phyloP scores from a whole-genome alignment of 2,329 filamentous ascomycete species.

The Ascochyta koolunga region DNA sequence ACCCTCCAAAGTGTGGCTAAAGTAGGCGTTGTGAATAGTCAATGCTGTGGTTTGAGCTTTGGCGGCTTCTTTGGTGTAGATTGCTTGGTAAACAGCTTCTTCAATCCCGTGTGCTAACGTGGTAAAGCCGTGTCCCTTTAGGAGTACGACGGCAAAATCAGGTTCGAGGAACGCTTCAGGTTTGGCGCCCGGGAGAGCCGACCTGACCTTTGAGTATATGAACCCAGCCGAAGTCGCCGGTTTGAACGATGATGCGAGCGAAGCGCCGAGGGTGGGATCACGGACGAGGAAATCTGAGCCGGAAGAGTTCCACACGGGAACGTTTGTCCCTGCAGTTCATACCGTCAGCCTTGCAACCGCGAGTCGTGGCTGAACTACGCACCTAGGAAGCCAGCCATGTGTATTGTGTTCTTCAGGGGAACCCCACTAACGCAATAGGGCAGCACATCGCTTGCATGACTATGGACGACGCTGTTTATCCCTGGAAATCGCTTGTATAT shows the following conservation, averaged over 20 bases:
- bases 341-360: neutral
- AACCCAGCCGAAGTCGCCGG: conserved; percentile 47
- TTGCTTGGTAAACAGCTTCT: conserved; percentile 54
- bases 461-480: conserved; percentile 54
- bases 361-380: conserved; percentile 1
- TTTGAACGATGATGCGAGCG: conserved; percentile 46
- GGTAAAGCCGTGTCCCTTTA: conserved; percentile 56
- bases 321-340: conserved; percentile 32
- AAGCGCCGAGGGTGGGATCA: conserved; percentile 39
- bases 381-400: conserved; percentile 55
- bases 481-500: conserved; percentile 54
- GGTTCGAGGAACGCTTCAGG: conserved; percentile 42
- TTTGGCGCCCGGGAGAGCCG: conserved; percentile 42
- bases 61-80: conserved; percentile 51
- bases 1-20: conserved; percentile 47
- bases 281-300: conserved; percentile 45
- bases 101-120: conserved; percentile 51
- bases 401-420: conserved; percentile 46
- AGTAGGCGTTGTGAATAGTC: conserved; percentile 41
- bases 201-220: conserved; percentile 47
- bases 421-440: conserved; percentile 52
- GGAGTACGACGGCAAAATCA: conserved; percentile 46
- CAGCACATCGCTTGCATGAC: conserved; percentile 50
- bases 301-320: conserved; percentile 46
- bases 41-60: conserved; percentile 50